These are phyloP conservation scores for Penicillium angulare DNA, from an alignment of 495 filamentous ascomycete genomes.

Conservation along the genomic window DNA sequence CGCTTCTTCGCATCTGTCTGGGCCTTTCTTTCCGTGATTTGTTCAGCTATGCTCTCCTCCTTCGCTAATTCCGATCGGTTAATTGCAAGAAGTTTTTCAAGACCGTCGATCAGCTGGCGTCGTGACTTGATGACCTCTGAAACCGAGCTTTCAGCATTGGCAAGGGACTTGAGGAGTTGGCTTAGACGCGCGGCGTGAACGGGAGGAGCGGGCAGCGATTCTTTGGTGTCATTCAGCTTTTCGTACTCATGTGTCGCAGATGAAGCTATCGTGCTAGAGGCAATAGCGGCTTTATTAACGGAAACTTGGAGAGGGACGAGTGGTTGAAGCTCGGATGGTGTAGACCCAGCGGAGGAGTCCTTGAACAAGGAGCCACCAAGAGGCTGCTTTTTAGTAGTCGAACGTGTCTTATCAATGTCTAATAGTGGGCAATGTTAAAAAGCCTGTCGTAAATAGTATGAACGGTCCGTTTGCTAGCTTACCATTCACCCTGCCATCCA, in stretches of 20 bases:
- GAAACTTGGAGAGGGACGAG: conserved; percentile 69
- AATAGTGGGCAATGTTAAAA: neutral
- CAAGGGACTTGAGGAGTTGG: conserved; percentile 80
- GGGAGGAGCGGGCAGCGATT: conserved; percentile 68
- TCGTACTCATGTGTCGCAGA: conserved; percentile 77
- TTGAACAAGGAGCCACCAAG: conserved; percentile 74
- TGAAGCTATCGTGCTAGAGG: conserved; percentile 58
- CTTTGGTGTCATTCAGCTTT: conserved; percentile 69
- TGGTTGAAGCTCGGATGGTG: conserved; percentile 74
- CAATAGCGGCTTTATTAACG: conserved; percentile 65
- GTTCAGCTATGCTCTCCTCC: conserved; percentile 62
- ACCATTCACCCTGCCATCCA: conserved; percentile 81
- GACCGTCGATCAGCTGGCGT: conserved; percentile 66
- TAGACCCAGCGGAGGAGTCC: conserved; percentile 42
- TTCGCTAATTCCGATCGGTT: conserved; percentile 65
- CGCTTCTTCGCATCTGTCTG: conserved; percentile 74
- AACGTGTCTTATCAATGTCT: conserved; percentile 81
- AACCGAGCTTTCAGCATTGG: conserved; percentile 87
- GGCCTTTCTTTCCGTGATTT: conserved; percentile 58
- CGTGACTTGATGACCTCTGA: conserved; percentile 88
- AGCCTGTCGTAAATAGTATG: too few species aligned
- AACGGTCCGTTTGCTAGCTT: too few species aligned
- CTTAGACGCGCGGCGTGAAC: conserved; percentile 90
- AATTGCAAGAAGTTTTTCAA: conserved; percentile 77
- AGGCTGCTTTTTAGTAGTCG: conserved; percentile 59